Base-by-base conservation (phyloP, 2,329 filamentous ascomycete genomes). In the Madurella mycetomatis region DNA sequence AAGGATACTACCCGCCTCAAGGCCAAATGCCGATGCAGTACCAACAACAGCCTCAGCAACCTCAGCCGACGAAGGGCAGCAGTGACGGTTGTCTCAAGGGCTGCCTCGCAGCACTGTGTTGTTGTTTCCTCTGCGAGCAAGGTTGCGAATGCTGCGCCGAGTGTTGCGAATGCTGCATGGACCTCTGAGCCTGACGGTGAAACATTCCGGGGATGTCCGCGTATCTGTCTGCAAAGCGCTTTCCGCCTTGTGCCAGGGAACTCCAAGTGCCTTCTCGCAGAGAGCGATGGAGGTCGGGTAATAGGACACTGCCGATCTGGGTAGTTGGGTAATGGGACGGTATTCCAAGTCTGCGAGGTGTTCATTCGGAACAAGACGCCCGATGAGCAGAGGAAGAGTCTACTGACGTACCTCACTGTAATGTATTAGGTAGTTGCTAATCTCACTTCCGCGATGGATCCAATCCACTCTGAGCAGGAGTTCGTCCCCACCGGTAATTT, bases 81-180 rank as follows among this genome's bases (percentile, higher is more conserved):
- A 68, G 69, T 32, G 70, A 64, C 32, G 72, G 71, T 51, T 78
- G 75, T 59, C 66, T 78, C 42, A 68, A 72, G 56, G 73, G 70
- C 51, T 78, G 76, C 65, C 65, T 80, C 11, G 76, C 76, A 30
- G 69, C 72, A 13, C 60, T 77, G 40, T 78, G 76, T 64, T 79
- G 76, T 64, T 80, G 77, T 66, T 80, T 76, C 62, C 70, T 76
- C 51, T 74, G 73, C 59, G 76, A 78, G 61, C 73, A 79, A 60
- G 72, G 73, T 49, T 78, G 77, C 65, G 77, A 80, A 61, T 75
- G 73, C 61, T 78, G 75, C 58, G 68, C 69, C 47, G 75, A 77
- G 40, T 78, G 76, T 66, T 73, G 68, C 63, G 71, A 73, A 55
- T 70, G 71, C 60, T 72, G 67, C 51, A 56, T 63, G 51, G 69